Evolutionary conservation across 1,139 yeast species (phyloP).

Genomic region (Kodamaea anthophila): DNA sequence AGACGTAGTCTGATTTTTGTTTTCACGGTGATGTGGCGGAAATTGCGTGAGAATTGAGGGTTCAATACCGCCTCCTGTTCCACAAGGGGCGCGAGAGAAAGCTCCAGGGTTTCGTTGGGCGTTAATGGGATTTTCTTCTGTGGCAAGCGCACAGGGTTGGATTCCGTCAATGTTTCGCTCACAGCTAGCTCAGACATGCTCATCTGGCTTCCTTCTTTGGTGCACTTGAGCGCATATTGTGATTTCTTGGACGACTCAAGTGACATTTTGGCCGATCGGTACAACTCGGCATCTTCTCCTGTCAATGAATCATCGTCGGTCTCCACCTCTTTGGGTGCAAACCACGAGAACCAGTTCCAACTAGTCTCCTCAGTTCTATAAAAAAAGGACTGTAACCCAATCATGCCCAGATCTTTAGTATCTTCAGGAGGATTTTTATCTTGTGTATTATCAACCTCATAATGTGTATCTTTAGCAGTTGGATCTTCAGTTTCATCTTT

Average conservation of each 20-base stretch:
- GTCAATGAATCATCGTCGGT: conserved; percentile 7
- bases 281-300: no score
- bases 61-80: conserved; percentile 1
- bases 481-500: no score
- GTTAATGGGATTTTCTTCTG: conserved; percentile 29
- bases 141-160: conserved; percentile 32
- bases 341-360: conserved; percentile 3
- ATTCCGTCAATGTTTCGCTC: conserved; percentile 33
- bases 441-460: no score
- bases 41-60: conserved; percentile 20
- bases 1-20: conserved; percentile 36
- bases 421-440: no score
- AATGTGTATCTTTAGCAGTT: no score
- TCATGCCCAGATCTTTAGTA: no score
- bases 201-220: conserved; percentile 3
- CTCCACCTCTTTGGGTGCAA: conserved; percentile 6
- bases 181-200: conserved; percentile 33
- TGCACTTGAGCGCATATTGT: conserved; percentile 31
- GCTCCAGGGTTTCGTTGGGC: conserved; percentile 34
- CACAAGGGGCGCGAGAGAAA: conserved; percentile 6
- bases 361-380: no score
- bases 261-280: conserved; percentile 28
- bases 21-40: conserved; percentile 31
- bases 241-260: no score
- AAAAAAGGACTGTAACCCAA: no score